Base-by-base conservation (phyloP, 2,329 filamentous ascomycete genomes). In the Pyricularia grisea region DNA sequence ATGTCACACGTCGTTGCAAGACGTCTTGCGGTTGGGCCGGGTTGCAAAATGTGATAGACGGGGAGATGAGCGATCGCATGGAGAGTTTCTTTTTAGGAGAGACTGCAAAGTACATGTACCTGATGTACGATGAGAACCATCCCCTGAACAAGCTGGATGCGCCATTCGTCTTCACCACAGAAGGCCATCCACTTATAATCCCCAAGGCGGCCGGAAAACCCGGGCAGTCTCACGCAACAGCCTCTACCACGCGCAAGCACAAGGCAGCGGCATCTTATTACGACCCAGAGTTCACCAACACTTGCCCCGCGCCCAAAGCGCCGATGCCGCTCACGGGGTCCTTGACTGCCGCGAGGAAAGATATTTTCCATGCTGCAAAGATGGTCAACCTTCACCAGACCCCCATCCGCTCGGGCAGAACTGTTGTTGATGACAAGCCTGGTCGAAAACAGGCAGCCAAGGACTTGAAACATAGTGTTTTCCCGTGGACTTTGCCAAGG, bases 1-100 rank as follows among this genome's bases (percentile, higher is more conserved):
- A 99, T 75, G 93, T 99, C 74, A 90, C 91, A 74, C 85, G 92
- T 66, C 87, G 94, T 68, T 99, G 95, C 79, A 93, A 92, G 88
- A 93, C 93, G 0, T 86, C 87, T 71, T 99, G 95, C 74, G 95
- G 95, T 60, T 98, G 94, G 93, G 92, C 94, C 17, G 94, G 94
- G 0, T 83, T 98, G 50, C 90, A 93, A 74, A 90, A 94, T 77
- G 92, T 94, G 10, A 83, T 90, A 42, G 92, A 87, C 5, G 94
- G 94, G 3, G 92, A 97, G 79, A 88, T 93, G 78, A 92, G 88
- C 73, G 94, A 99, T 77, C 90, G 95, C 42, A 98, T 98, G 95
- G 95, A 99, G 79, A 98, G 94, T 77, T 99, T 98, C 83, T 98
- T 98, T 75, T 84, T 99, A 0, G 94, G 95, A 17, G 95, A 99